A percentile compares a stretch with the other conserved stretches of the same genome.
These are phyloP conservation scores for Zangia roseola DNA, from an alignment of 768 basidiomycete species.

Conservation along the genomic window DNA sequence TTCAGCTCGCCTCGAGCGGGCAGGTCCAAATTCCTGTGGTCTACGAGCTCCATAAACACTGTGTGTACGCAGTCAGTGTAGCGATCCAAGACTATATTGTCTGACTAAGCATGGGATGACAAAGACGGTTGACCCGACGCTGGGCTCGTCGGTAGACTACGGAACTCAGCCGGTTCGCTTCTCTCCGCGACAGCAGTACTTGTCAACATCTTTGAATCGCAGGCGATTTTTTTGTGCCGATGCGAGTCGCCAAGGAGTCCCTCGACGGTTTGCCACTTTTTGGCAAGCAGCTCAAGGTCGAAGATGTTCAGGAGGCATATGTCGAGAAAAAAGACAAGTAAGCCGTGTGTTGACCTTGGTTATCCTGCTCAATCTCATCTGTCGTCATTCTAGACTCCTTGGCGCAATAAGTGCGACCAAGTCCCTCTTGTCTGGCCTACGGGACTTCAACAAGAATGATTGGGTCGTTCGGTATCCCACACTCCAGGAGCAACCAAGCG, in stretches of 20 bases:
- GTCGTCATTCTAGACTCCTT: slow-evolving; percentile 43
- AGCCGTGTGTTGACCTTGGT: slow-evolving; percentile 19
- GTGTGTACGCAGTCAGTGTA: too few species aligned
- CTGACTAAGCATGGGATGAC: slow-evolving; percentile 22
- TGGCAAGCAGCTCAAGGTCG: slow-evolving; percentile 45
- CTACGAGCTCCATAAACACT: too few species aligned
- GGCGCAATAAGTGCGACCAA: slow-evolving; percentile 75
- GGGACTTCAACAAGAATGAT: slow-evolving; percentile 77
- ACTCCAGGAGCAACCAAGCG: slow-evolving; percentile 47
- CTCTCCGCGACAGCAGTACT: slow-evolving; percentile 1
- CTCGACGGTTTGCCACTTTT: slow-evolving; percentile 4
- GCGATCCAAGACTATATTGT: too few species aligned
- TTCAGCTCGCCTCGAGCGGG: not conserved
- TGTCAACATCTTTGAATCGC: not conserved
- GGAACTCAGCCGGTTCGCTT: not conserved
- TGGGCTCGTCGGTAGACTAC: slow-evolving; percentile 2
- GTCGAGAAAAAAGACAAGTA: slow-evolving; percentile 75
- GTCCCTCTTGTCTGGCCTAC: slow-evolving; percentile 64
- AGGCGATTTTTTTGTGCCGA: slow-evolving; percentile 8
- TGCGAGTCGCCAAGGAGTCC: slow-evolving; percentile 16
- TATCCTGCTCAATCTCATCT: not conserved
- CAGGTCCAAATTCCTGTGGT: too few species aligned
- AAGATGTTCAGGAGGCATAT: slow-evolving; percentile 76
- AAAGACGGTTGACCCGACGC: slow-evolving; percentile 2
- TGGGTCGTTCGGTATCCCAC: slow-evolving; percentile 92